Percentiles rank a stretch among this genome's conserved stretches.
Evolutionary conservation across 495 filamentous ascomycete genomes (phyloP).

Genomic region (Talaromyces thailandensis): DNA sequence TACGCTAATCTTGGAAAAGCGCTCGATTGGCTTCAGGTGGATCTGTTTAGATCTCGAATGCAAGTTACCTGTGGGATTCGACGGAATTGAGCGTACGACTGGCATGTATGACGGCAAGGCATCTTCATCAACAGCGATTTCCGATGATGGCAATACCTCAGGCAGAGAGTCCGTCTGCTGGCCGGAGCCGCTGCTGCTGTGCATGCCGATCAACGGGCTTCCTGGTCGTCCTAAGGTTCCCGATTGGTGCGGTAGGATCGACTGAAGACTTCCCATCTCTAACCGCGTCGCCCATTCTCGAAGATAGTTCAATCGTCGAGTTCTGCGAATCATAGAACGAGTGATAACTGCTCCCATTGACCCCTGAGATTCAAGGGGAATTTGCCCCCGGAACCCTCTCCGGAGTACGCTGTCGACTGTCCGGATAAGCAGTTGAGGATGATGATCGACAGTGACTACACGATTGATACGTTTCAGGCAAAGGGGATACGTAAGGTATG

Average conservation of each 20-base stretch:
- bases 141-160: background rate
- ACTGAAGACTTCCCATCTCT: constrained; percentile 18
- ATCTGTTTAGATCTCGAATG: background rate
- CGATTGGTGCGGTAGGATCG: constrained; percentile 2
- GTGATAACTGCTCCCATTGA: background rate
- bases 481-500: constrained; percentile 2
- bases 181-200: constrained; percentile 8
- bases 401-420: background rate
- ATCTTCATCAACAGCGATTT: background rate
- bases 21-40: background rate
- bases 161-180: background rate
- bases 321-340: background rate
- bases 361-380: background rate
- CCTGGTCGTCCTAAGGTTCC: constrained; percentile 27
- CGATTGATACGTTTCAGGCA: background rate
- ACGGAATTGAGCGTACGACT: background rate
- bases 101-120: background rate
- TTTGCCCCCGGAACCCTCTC: background rate
- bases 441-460: background rate
- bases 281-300: constrained; percentile 30
- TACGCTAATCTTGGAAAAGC: background rate
- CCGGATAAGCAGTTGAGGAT: background rate
- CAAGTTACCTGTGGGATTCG: background rate
- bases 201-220: constrained; percentile 22
- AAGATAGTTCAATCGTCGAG: background rate